Conservation (phyloP, 257 asterid species). For the Rubia yunnanensis region DNA sequence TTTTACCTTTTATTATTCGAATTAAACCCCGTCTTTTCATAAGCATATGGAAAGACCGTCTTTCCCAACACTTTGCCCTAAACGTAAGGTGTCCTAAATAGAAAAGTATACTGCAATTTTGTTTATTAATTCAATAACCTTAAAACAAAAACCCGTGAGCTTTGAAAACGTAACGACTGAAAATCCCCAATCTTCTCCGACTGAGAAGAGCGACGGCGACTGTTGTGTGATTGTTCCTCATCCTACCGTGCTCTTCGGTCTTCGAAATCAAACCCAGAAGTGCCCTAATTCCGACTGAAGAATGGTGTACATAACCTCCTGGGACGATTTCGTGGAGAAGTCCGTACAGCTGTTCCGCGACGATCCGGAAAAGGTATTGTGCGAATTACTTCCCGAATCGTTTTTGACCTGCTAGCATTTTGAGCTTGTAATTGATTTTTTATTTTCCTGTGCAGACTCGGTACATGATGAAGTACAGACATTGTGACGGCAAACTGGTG, state of each 20-base stretch:
- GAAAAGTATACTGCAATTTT: no score
- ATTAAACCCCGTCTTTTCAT: no score
- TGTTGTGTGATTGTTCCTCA: neutral
- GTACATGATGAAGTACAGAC: slow-evolving; percentile 74
- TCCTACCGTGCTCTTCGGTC: neutral
- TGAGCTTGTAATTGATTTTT: slow-evolving; percentile 6
- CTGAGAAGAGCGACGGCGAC: neutral
- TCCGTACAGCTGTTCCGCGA: slow-evolving; percentile 59
- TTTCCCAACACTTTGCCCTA: no score
- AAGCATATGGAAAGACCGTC: no score
- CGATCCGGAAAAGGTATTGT: slow-evolving; percentile 57
- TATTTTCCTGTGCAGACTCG: slow-evolving; percentile 47
- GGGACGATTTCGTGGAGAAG: slow-evolving; percentile 78
- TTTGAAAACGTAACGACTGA: neutral
- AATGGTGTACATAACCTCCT: slow-evolving; percentile 68
- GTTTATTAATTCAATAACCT: no score
- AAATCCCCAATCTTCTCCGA: neutral
- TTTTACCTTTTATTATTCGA: no score
- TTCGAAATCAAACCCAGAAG: no score
- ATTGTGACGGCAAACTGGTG: slow-evolving; percentile 81
- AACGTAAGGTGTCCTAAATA: no score
- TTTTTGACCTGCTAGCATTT: neutral
- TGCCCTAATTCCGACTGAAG: neutral
- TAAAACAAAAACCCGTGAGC: neutral
- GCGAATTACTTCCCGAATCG: neutral